A percentile compares a stretch with the other conserved stretches of the same genome.
phyloP scores from a whole-genome alignment of 257 asterid genomes.

The Galeopsis tetrahit region DNA sequence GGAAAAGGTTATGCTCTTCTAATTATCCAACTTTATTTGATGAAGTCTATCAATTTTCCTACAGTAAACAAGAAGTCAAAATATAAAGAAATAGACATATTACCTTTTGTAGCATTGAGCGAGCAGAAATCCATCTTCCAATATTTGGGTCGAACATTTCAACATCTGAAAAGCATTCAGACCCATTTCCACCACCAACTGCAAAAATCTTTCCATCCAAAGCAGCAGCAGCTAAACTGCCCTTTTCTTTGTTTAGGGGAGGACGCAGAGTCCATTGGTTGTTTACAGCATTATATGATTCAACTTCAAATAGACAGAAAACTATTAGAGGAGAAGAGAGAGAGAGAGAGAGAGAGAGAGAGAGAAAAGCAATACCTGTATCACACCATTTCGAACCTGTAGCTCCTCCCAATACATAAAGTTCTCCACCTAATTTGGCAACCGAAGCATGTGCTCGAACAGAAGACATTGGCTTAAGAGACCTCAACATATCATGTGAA shows the following conservation, averaged over 20 bases:
- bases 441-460: conserved; percentile 32
- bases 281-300: conserved; percentile 56
- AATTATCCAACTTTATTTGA: background rate
- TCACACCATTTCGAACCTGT: conserved; percentile 49
- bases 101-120: conserved; percentile 76
- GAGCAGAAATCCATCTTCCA: conserved; percentile 69
- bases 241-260: conserved; percentile 52
- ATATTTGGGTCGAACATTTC: conserved; percentile 67
- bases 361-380: conserved; percentile 50
- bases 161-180: conserved; percentile 55
- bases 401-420: conserved; percentile 1
- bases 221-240: conserved; percentile 64
- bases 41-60: background rate
- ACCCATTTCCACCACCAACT: conserved; percentile 73
- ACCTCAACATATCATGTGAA: conserved; percentile 50
- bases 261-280: conserved; percentile 61
- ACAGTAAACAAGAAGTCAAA: conserved; percentile 5
- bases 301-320: conserved; percentile 53
- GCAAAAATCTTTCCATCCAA: conserved; percentile 66
- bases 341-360: conserved; percentile 2
- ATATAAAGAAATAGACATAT: background rate
- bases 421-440: background rate
- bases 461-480: conserved; percentile 59
- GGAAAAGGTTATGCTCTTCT: background rate
- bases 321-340: conserved; percentile 20